These are phyloP conservation scores for Entophlyctis luteolus DNA, from an alignment of 192 early-diverging fungal genomes.

Conservation along the genomic window DNA sequence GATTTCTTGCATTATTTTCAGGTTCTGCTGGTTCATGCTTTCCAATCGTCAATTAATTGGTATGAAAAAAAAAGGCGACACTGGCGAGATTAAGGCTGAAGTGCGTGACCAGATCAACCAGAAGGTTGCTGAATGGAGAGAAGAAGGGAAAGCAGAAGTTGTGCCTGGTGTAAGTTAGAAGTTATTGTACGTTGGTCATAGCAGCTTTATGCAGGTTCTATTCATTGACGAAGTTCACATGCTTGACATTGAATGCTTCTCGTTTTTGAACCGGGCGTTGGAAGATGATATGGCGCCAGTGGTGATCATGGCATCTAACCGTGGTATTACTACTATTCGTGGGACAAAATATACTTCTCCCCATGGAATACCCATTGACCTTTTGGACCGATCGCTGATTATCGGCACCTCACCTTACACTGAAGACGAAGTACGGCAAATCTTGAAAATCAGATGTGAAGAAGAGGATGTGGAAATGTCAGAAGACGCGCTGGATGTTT, in stretches of 20 bases:
- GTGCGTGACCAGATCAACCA: slow-evolving; percentile 97
- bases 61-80: slow-evolving; percentile 56
- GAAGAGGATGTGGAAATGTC: slow-evolving; percentile 93
- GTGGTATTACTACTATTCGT: slow-evolving; percentile 90
- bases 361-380: slow-evolving; percentile 95
- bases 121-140: slow-evolving; percentile 94
- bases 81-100: slow-evolving; percentile 96
- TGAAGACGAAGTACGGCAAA: slow-evolving; percentile 80
- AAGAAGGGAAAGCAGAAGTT: slow-evolving; percentile 98
- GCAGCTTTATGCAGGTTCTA: slow-evolving; percentile 49
- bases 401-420: slow-evolving; percentile 86
- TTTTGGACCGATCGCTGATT: slow-evolving; percentile 91
- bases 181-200: neutral
- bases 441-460: slow-evolving; percentile 79
- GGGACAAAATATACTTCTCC: slow-evolving; percentile 96
- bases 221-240: slow-evolving; percentile 99
- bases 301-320: slow-evolving; percentile 98
- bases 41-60: neutral
- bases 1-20: slow-evolving; percentile 95
- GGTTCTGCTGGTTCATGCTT: slow-evolving; percentile 41
- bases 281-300: slow-evolving; percentile 96
- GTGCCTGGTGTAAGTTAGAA: slow-evolving; percentile 76
- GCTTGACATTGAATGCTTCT: slow-evolving; percentile 99
- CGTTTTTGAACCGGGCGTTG: slow-evolving; percentile 94
- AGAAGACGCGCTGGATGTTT: slow-evolving; percentile 83